Percentiles rank a stretch among this genome's conserved stretches.
These are phyloP conservation scores for Ploettnerulaceae sp. DNA, from an alignment of 2,329 filamentous ascomycete genomes.

Conservation along the genomic window DNA sequence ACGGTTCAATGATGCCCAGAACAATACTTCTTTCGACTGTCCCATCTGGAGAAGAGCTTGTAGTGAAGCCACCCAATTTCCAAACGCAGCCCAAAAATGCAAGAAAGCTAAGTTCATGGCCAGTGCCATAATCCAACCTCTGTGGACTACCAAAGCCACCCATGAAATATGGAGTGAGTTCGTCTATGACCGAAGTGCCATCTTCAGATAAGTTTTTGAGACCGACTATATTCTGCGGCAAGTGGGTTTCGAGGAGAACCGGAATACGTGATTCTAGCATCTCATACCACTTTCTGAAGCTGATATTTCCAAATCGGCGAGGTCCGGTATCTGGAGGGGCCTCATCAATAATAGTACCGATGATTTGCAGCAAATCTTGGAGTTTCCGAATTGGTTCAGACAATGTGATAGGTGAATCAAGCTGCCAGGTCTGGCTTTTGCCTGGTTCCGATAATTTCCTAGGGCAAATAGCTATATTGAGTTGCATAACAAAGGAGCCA, in stretches of 20 bases:
- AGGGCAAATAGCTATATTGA: conserved; percentile 83
- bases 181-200: conserved; percentile 50
- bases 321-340: conserved; percentile 82
- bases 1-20: conserved; percentile 77
- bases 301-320: conserved; percentile 85
- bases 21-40: conserved; percentile 75
- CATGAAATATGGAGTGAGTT: conserved; percentile 74
- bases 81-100: conserved; percentile 87
- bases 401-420: conserved; percentile 39
- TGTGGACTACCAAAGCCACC: conserved; percentile 86
- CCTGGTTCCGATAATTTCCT: conserved; percentile 43
- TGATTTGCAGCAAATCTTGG: conserved; percentile 57
- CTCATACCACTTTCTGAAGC: conserved; percentile 79
- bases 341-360: conserved; percentile 66
- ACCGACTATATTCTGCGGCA: conserved; percentile 44
- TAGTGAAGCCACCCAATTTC: conserved; percentile 77
- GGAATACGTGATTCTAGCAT: conserved; percentile 58
- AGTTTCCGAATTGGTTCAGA: conserved; percentile 53
- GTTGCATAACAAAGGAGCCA: conserved; percentile 79
- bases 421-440: conserved; percentile 47
- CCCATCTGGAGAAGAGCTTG: conserved; percentile 43
- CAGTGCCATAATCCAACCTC: conserved; percentile 90
- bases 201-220: conserved; percentile 18
- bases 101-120: conserved; percentile 91
- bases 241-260: conserved; percentile 50